Base-by-base conservation (phyloP, 225 moss, liverwort and hornwort genomes). In the Anthoceros angustus region DNA sequence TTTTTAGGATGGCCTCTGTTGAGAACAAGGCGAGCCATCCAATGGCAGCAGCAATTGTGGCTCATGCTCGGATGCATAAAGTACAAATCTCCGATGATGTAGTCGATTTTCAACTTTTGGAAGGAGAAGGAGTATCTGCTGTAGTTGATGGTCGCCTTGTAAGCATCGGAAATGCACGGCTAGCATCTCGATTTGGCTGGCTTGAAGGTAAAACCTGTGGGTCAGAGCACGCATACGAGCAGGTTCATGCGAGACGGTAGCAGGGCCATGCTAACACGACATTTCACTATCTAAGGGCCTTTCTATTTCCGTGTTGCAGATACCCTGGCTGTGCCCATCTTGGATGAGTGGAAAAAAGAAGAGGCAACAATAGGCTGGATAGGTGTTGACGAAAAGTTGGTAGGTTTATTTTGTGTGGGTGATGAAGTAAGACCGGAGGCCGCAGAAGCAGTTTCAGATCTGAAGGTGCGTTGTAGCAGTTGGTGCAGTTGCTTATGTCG, bases 331-430 rank as follows among this genome's bases (percentile, higher is more conserved):
- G 49, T 20, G 8, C 49, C 49, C 20, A 3, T 16, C 6, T 50
- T 91, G 46, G 79, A 69, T 10, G 63, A 64, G 50, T 91, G 95
- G 95, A 88, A 75, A 71, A 80, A 69, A 70, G 72, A 74, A 62
- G 91, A 91, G 71, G 85, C 73, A 63, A 91, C 88, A 24, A 78
- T 95, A 70, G 91, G 91, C 61, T 95, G 95, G 95, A 78, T 95
- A 75, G 86, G 88, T 64, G 77, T 88, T 41, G 71, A 88, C 68
- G 82, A 73, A 70, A 71, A 40, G 67, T 72, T 77, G 65, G 71
- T 95, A 60, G 95, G 95, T 14, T 71, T 91, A 40, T 88, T 88
- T 67, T 79, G 77, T 74, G 86, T 88, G 62, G 86, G 86, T 68
- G 95, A 95, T 63, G 86, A 88, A 40, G 69, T 88, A 61, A 82